Evolutionary conservation across 768 basidiomycete genomes (phyloP).

Genomic region (Calocybe gangraenosa): DNA sequence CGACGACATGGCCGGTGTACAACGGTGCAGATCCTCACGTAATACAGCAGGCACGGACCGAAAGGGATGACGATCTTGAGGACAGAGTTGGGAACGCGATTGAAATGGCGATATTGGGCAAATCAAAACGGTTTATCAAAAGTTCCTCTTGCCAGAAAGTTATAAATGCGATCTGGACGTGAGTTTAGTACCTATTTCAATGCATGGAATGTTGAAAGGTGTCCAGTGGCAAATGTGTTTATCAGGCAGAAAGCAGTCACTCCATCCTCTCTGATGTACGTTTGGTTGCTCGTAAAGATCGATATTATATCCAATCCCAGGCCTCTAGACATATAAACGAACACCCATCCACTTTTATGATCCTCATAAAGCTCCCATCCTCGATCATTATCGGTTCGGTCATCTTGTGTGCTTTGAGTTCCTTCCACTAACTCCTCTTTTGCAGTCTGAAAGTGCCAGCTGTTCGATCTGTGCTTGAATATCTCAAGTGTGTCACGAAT

Average conservation of each 20-base stretch:
- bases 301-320: neutral
- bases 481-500: conserved; percentile 57
- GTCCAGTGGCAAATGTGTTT: conserved; percentile 83
- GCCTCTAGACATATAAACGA: conserved; percentile 80
- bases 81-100: conserved; percentile 88
- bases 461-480: conserved; percentile 87
- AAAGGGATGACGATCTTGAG: conserved; percentile 68
- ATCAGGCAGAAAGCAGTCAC: conserved; percentile 83
- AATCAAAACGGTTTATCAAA: conserved; percentile 87
- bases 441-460: conserved; percentile 87
- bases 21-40: conserved; percentile 64
- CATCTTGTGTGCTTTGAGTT: neutral
- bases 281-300: conserved; percentile 1
- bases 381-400: conserved; percentile 88
- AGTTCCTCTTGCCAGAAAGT: conserved; percentile 87
- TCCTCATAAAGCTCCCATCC: conserved; percentile 87
- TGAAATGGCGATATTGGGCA: conserved; percentile 86
- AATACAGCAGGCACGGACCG: conserved; percentile 53
- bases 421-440: conserved; percentile 2
- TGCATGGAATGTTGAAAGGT: conserved; percentile 1
- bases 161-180: conserved; percentile 82
- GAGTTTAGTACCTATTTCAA: conserved; percentile 22
- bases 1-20: conserved; percentile 80
- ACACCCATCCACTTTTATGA: conserved; percentile 93
- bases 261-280: conserved; percentile 86